These are phyloP conservation scores for Populus deltoides DNA, from an alignment of 345 rosid species.

Conservation along the genomic window DNA sequence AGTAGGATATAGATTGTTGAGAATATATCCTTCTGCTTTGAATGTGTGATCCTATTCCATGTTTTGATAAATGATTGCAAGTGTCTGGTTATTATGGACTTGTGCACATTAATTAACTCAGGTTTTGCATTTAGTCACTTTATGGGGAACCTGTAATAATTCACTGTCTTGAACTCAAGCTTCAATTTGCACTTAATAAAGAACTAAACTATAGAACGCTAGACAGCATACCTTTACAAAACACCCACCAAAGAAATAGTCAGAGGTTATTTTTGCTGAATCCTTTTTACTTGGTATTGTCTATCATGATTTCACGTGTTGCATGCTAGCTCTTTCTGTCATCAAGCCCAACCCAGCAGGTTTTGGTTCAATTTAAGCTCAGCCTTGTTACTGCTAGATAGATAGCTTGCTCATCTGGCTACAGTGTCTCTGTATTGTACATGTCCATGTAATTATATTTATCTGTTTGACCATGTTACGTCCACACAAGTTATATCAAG, in stretches of 20 bases:
- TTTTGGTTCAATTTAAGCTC: neutral
- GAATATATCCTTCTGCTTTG: neutral
- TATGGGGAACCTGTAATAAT: neutral
- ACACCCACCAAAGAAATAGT: neutral
- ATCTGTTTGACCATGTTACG: neutral
- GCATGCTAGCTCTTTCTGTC: neutral
- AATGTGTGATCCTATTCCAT: neutral
- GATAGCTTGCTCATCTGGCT: neutral
- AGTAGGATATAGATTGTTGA: slow-evolving; percentile 46
- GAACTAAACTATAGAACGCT: neutral
- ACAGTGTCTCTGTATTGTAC: neutral
- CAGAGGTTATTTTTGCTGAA: neutral
- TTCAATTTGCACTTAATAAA: neutral
- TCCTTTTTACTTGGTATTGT: neutral
- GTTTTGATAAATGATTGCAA: neutral
- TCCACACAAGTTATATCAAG: neutral
- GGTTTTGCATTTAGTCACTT: neutral
- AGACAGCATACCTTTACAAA: neutral
- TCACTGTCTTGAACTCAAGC: neutral
- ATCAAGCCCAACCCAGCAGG: neutral
- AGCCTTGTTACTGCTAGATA: neutral
- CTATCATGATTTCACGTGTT: neutral
- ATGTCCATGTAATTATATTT: neutral
- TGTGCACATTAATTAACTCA: neutral
- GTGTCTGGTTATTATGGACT: neutral